A percentile compares a stretch with the other conserved stretches of the same genome.
Evolutionary conservation across 306 rosid species (phyloP).

Genomic region (Trifolium fragiferum): DNA sequence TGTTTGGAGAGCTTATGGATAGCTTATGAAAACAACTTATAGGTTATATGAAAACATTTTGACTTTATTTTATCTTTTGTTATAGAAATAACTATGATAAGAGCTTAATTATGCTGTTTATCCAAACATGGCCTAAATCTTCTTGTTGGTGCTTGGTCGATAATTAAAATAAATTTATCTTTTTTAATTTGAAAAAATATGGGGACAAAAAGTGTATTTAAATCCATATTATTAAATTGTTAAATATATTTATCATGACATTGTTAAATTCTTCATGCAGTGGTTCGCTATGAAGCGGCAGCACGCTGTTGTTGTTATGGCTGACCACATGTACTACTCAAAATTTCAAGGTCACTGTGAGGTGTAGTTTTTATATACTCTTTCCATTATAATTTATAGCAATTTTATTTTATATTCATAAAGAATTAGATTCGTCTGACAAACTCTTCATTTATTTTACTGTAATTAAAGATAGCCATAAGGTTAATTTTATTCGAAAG

Average conservation of each 20-base stretch:
- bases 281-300: conserved; percentile 93
- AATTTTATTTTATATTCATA: conserved; percentile 17
- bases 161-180: background rate
- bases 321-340: conserved; percentile 81
- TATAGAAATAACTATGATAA: too few species aligned
- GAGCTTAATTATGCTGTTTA: background rate
- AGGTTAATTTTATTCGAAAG: background rate
- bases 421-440: background rate
- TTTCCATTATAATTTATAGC: conserved; percentile 9
- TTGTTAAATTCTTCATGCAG: conserved; percentile 55
- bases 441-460: background rate
- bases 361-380: conserved; percentile 49
- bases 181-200: background rate
- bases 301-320: conserved; percentile 82
- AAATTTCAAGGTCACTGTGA: conserved; percentile 84
- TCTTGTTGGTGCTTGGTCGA: conserved; percentile 9
- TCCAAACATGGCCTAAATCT: background rate
- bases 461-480: background rate
- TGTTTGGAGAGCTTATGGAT: background rate
- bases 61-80: background rate
- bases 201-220: background rate
- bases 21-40: background rate
- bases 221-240: background rate
- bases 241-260: too few species aligned
- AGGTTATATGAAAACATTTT: background rate